Base-by-base conservation (phyloP, 2,329 filamentous ascomycete genomes). In the Emergomyces africanus region DNA sequence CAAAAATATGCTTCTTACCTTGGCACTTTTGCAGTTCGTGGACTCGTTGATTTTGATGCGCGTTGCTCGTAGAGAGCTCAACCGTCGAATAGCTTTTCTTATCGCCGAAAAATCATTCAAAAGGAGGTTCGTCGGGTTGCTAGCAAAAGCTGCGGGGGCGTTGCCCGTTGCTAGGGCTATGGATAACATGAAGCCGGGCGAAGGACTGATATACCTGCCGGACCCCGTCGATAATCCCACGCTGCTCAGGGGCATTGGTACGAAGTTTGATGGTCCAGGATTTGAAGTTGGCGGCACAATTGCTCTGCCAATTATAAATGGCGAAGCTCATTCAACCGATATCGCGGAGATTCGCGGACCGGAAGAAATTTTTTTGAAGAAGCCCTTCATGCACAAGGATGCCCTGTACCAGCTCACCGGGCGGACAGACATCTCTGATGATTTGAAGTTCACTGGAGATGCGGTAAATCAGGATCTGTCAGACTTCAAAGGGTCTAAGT, bases 81-180 rank as follows among this genome's bases (percentile, higher is more conserved):
- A 87, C 65, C 88, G 94, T 65, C 89, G 94, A 58, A 89, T 96
- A 60, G 90, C 90, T 57, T 91, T 95, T 69, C 83, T 99, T 55
- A 94, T 96, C 62, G 94, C 94, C 25, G 91, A 95, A 67, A 97
- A 96, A 72, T 96, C 91, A 2, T 95, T 97, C 75, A 85, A 89
- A 67, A 85, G 92, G 67, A 83, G 76, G 70, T 95, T 97, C 70
- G 90, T 99, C 67, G 94, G 94, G 48, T 87, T 87, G 78, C 82
- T 89, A 64, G 91, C 94, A 30, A 83, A 88, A 57, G 83, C 89
- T 71, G 88, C 91, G 56, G 92, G 94, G 42, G 88, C 90, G 6
- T 89, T 99, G 25, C 89, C 92, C n/a, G 94, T 99, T 57, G 89
- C 90, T 59, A 83, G 94, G 67, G 90, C 94, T 30, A 85, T 96